Evolutionary conservation across 1,139 yeast species (phyloP).

Genomic region (Debaryomycetaceae sp.): DNA sequence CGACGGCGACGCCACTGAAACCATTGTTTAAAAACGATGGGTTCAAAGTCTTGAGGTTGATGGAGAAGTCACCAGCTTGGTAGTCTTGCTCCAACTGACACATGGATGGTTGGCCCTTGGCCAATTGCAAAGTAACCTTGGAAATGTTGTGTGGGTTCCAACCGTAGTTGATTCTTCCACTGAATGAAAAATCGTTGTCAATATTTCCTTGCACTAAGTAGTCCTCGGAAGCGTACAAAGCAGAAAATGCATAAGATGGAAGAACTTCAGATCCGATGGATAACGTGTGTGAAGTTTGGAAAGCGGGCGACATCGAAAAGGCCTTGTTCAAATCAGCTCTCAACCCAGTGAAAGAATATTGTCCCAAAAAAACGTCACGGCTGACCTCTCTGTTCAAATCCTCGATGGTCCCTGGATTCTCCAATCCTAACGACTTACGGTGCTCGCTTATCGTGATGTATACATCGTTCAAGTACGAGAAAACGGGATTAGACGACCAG

Average conservation of each 20-base stretch:
- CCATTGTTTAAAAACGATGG: constrained; percentile 76
- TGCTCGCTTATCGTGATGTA: constrained; percentile 72
- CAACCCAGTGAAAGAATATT: constrained; percentile 91
- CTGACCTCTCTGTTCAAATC: constrained; percentile 90
- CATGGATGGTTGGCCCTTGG: constrained; percentile 90
- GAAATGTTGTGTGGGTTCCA: constrained; percentile 82
- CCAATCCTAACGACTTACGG: constrained; percentile 75
- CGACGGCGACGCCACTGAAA: constrained; percentile 80
- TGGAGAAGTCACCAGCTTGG: constrained; percentile 82
- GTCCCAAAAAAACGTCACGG: constrained; percentile 86
- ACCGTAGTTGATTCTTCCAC: constrained; percentile 89
- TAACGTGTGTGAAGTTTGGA: constrained; percentile 96
- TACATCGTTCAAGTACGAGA: constrained; percentile 75
- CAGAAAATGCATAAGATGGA: constrained; percentile 91
- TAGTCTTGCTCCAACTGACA: constrained; percentile 95
- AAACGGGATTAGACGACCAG: constrained; percentile 86
- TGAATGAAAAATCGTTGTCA: constrained; percentile 80
- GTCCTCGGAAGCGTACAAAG: constrained; percentile 84
- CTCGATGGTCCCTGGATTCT: constrained; percentile 94
- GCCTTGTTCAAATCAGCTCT: constrained; percentile 96
- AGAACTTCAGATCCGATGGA: constrained; percentile 81
- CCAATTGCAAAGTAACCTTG: constrained; percentile 85
- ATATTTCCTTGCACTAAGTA: constrained; percentile 87
- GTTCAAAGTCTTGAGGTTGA: constrained; percentile 87
- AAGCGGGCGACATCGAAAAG: constrained; percentile 86